A percentile compares a stretch with the other conserved stretches of the same genome.
phyloP scores from a whole-genome alignment of 495 filamentous ascomycete genomes.

The Choiromyces venosus region DNA sequence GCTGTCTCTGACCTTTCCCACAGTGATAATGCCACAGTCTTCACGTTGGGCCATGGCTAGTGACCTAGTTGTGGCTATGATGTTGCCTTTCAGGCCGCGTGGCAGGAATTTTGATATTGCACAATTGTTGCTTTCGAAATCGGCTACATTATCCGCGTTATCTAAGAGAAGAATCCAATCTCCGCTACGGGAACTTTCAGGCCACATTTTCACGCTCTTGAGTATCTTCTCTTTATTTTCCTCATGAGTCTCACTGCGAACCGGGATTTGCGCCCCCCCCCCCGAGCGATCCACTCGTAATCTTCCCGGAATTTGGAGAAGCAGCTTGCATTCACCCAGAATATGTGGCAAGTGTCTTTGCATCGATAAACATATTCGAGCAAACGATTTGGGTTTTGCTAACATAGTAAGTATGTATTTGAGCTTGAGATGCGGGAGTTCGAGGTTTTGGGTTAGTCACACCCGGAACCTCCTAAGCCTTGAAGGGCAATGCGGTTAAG shows the following conservation, averaged over 20 bases:
- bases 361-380: constrained; percentile 13
- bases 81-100: constrained; percentile 5
- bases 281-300: constrained; percentile 6
- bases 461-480: constrained; percentile 21
- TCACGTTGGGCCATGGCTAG: not conserved
- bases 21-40: not conserved
- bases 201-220: constrained; percentile 18
- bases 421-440: not conserved
- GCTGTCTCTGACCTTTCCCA: constrained; percentile 4
- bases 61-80: constrained; percentile 16
- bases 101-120: constrained; percentile 2
- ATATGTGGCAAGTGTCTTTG: constrained; percentile 3
- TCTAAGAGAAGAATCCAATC: constrained; percentile 45
- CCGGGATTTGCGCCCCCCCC: not conserved
- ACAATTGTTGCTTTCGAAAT: not conserved
- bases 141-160: constrained; percentile 23
- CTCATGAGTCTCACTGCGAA: not conserved
- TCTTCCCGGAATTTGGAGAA: constrained; percentile 4
- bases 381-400: constrained; percentile 25
- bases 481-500: constrained; percentile 14
- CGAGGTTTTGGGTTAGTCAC: not conserved
- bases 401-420: not conserved
- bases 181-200: constrained; percentile 16
- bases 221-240: constrained; percentile 3
- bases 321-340: constrained; percentile 13